A percentile compares a stretch with the other conserved stretches of the same genome.
Conservation (phyloP, 2,329 filamentous ascomycete genomes). For the Karstenula rhodostoma region DNA sequence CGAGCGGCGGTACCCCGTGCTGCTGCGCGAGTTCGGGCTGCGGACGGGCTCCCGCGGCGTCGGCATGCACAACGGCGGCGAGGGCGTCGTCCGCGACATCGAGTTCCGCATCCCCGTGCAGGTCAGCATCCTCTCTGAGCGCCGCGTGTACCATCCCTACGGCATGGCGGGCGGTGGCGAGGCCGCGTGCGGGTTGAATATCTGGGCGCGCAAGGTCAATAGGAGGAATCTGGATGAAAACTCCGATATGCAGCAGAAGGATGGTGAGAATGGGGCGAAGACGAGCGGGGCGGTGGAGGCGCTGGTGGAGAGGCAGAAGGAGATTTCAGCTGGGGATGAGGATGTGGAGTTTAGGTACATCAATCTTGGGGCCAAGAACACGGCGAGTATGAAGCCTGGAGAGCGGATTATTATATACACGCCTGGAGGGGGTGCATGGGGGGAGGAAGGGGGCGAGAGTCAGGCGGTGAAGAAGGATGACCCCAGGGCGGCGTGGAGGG, state of each 20-base stretch:
- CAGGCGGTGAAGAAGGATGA: constrained; percentile 62
- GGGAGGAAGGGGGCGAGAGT: constrained; percentile 65
- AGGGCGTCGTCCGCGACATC: constrained; percentile 80
- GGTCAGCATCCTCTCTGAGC: constrained; percentile 79
- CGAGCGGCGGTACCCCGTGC: constrained; percentile 77
- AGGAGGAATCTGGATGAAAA: constrained; percentile 35
- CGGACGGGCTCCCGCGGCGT: constrained; percentile 68
- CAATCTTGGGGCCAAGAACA: constrained; percentile 82
- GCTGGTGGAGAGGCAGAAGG: constrained; percentile 40
- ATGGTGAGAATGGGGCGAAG: constrained; percentile 50
- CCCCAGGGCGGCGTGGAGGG: constrained; percentile 66
- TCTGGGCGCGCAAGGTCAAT: constrained; percentile 80
- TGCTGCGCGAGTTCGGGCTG: constrained; percentile 75
- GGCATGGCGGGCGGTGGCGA: constrained; percentile 85
- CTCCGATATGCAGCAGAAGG: constrained; percentile 32
- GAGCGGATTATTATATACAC: constrained; percentile 81
- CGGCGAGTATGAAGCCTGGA: constrained; percentile 76
- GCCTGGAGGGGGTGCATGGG: constrained; percentile 83
- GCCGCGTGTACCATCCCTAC: constrained; percentile 79
- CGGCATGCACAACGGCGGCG: constrained; percentile 74
- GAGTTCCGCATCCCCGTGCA: constrained; percentile 82
- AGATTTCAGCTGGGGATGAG: constrained; percentile 44
- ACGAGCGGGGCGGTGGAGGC: constrained; percentile 55
- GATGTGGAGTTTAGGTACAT: constrained; percentile 67
- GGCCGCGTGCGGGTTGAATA: constrained; percentile 79